These are phyloP conservation scores for Xerocomellus dryophilus DNA, from an alignment of 768 basidiomycete species.

Conservation along the genomic window DNA sequence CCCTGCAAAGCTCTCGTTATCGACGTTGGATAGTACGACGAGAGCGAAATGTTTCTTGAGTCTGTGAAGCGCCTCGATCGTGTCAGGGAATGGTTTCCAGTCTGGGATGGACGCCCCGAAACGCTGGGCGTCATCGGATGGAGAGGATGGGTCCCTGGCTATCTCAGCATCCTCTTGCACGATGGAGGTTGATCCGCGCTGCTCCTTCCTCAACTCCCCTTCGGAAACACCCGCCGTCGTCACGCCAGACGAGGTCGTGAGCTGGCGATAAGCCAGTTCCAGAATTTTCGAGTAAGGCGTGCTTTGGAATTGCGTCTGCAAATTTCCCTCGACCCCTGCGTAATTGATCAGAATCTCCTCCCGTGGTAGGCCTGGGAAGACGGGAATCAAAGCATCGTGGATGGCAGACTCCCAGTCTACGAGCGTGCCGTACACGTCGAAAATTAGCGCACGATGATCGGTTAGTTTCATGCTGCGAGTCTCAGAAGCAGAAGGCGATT, in stretches of 20 bases:
- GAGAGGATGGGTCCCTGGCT: background rate
- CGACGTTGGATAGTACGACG: constrained; percentile 74
- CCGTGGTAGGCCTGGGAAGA: constrained; percentile 19
- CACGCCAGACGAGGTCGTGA: constrained; percentile 34
- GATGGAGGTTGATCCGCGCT: constrained; percentile 12
- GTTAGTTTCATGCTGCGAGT: constrained; percentile 12
- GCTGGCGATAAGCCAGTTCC: constrained; percentile 38
- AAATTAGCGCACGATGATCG: constrained; percentile 46
- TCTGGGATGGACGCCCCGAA: constrained; percentile 60
- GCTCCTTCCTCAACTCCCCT: constrained; percentile 17
- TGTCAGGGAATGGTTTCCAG: constrained; percentile 71
- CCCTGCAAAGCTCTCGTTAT: constrained; percentile 56
- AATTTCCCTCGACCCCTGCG: constrained; percentile 48
- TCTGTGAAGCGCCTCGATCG: constrained; percentile 51
- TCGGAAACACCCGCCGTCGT: constrained; percentile 32
- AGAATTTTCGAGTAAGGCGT: constrained; percentile 64
- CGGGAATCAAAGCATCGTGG: constrained; percentile 42
- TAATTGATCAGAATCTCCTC: constrained; percentile 51
- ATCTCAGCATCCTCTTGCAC: background rate
- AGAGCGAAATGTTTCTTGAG: constrained; percentile 66
- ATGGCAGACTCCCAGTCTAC: constrained; percentile 76
- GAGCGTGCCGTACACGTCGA: constrained; percentile 78
- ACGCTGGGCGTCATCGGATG: constrained; percentile 33
- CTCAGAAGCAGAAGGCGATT: constrained; percentile 4
- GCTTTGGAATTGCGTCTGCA: constrained; percentile 55